Percentiles rank a stretch among this genome's conserved stretches.
phyloP scores from a whole-genome alignment of 352 stramenopile species.

The Phytophthora fragariaefolia region DNA sequence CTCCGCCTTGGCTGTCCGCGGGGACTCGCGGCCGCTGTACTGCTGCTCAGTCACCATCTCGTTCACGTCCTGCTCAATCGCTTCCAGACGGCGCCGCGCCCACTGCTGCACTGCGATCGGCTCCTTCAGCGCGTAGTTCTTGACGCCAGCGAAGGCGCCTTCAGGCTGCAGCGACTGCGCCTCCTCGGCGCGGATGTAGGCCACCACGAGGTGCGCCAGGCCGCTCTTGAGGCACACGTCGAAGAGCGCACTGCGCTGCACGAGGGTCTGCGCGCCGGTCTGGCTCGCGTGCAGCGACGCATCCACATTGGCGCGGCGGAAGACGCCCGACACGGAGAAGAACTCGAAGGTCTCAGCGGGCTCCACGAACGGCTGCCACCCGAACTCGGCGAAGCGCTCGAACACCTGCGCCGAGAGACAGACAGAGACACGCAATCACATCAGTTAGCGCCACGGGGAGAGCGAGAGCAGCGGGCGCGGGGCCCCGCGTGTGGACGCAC shows the following conservation, averaged over 20 bases:
- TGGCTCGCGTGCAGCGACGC: conserved; percentile 50
- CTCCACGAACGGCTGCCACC: conserved; percentile 81
- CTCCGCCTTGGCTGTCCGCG: conserved; percentile 41
- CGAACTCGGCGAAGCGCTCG: conserved; percentile 79
- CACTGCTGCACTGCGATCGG: conserved; percentile 86
- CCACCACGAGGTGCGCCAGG: conserved; percentile 73
- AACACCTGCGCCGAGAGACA: conserved; percentile 67
- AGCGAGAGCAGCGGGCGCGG: neutral
- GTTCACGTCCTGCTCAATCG: conserved; percentile 61
- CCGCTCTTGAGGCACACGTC: conserved; percentile 76
- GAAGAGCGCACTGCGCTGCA: conserved; percentile 80
- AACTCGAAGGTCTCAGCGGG: conserved; percentile 88
- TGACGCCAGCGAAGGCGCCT: conserved; percentile 35
- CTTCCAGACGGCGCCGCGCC: conserved; percentile 61
- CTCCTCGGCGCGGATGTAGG: conserved; percentile 68
- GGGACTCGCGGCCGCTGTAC: conserved; percentile 43
- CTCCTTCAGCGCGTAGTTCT: conserved; percentile 79
- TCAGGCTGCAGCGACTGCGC: conserved; percentile 23
- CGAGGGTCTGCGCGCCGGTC: conserved; percentile 39
- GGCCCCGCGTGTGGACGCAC: conserved; percentile 28
- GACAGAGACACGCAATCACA: conserved; percentile 1
- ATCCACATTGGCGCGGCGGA: conserved; percentile 68
- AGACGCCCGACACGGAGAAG: conserved; percentile 82
- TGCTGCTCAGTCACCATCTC: conserved; percentile 58
- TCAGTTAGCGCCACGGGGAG: conserved; percentile 1